A percentile compares a stretch with the other conserved stretches of the same genome.
Evolutionary conservation across 202 grass and related monocot genomes (phyloP).

Genomic region (Panicum hallii): DNA sequence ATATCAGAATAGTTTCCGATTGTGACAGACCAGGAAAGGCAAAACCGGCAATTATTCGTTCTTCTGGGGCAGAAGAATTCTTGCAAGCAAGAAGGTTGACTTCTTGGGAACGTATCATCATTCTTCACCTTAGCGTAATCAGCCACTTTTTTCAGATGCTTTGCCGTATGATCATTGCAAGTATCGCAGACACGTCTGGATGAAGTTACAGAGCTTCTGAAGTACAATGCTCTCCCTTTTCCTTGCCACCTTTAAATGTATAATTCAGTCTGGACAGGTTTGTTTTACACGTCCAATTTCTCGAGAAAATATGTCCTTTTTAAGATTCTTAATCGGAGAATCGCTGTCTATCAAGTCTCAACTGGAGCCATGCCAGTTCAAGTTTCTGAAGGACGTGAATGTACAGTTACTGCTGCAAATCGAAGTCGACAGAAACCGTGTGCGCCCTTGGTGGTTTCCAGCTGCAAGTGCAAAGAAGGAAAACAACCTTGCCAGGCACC

Average conservation of each 20-base stretch:
- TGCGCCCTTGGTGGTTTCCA: conserved; percentile 5
- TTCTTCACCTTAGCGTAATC: not conserved
- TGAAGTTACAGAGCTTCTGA: not conserved
- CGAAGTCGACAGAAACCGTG: conserved; percentile 22
- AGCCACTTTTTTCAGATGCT: not conserved
- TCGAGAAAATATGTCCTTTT: not conserved
- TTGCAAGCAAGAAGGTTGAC: conserved; percentile 48
- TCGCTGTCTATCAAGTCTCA: not conserved
- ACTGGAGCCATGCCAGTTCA: not conserved
- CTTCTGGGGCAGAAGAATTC: conserved; percentile 24
- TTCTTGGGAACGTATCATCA: conserved; percentile 25
- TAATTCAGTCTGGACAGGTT: not conserved
- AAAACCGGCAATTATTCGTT: conserved; percentile 5
- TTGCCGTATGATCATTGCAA: conserved; percentile 30
- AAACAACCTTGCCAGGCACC: not conserved
- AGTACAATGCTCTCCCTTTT: conserved; percentile 3
- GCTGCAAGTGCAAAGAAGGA: not conserved
- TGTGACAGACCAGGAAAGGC: not conserved
- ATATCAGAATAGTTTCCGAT: not conserved
- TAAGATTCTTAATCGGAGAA: not conserved
- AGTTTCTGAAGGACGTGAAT: not conserved
- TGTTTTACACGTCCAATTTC: not conserved
- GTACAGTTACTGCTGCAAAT: not conserved
- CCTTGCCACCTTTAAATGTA: conserved; percentile 3
- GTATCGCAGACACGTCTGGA: not conserved